Evolutionary conservation across 2,329 filamentous ascomycete genomes (phyloP).

Genomic region (Alternaria ethzedia): DNA sequence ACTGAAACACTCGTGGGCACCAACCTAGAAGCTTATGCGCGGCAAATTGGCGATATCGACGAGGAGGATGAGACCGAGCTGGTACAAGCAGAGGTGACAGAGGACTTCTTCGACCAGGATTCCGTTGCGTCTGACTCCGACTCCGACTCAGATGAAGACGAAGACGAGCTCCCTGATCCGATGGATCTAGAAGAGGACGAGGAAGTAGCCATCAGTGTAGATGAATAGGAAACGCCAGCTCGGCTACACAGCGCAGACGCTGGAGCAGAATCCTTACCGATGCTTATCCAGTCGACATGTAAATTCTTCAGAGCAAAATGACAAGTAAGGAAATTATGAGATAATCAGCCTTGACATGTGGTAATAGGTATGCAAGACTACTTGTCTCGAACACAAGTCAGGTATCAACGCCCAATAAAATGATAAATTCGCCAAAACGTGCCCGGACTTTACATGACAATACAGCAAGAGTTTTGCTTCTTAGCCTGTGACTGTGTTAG

Average conservation of each 20-base stretch:
- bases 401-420: background rate
- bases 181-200: background rate
- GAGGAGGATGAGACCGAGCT: constrained; percentile 8
- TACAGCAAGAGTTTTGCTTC: constrained; percentile 67
- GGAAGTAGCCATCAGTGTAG: background rate
- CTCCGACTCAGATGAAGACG: background rate
- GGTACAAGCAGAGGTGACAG: background rate
- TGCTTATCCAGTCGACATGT: background rate
- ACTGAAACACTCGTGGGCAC: constrained; percentile 1
- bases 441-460: constrained; percentile 55
- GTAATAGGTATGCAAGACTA: background rate
- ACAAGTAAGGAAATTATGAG: background rate
- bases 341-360: background rate
- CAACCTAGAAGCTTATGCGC: constrained; percentile 8
- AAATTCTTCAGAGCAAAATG: too few relatives aligned
- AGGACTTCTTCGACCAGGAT: background rate
- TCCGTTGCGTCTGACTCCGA: background rate
- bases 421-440: constrained; percentile 1
- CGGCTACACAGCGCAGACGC: too few relatives aligned
- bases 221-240: background rate
- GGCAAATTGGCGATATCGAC: constrained; percentile 10
- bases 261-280: too few relatives aligned
- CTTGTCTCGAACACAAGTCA: constrained; percentile 9
- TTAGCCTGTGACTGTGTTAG: constrained; percentile 47
- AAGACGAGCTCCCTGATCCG: background rate